A percentile compares a stretch with the other conserved stretches of the same genome.
phyloP scores from a whole-genome alignment of 2,329 filamentous ascomycete species.

The Aspergillus spinulosporus region DNA sequence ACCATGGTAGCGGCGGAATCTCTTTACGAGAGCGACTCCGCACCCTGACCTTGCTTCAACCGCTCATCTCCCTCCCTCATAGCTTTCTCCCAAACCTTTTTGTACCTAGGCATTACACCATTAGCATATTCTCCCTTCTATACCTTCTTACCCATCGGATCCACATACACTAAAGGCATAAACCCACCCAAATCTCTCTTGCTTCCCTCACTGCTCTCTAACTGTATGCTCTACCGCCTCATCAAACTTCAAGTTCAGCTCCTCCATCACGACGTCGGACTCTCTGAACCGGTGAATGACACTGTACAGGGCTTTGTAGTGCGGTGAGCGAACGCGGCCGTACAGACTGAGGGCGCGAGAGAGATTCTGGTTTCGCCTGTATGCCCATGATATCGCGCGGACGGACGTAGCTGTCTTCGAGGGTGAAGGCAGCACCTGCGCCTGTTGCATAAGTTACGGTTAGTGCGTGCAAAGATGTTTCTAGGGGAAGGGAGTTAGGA shows the following conservation, averaged over 20 bases:
- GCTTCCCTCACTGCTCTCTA: constrained; percentile 11
- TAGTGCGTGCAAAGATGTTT: no score
- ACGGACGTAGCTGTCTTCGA: constrained; percentile 20
- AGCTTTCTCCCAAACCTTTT: no score
- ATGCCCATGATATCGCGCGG: constrained; percentile 13
- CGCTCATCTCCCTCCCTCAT: no score
- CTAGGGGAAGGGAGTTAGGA: no score
- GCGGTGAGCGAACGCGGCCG: constrained; percentile 12
- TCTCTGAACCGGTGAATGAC: constrained; percentile 11
- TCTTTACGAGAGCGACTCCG: no score
- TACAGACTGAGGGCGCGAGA: constrained; percentile 11
- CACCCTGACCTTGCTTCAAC: neutral
- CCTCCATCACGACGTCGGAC: neutral
- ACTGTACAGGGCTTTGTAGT: constrained; percentile 18
- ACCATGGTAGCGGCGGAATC: no score
- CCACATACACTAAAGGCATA: constrained; percentile 15
- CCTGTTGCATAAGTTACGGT: neutral
- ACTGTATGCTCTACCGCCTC: constrained; percentile 6
- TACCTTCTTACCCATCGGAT: fast-evolving
- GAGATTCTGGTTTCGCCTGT: neutral
- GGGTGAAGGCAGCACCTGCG: constrained; percentile 17
- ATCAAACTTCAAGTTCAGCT: constrained; percentile 7
- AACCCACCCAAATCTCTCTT: constrained; percentile 9
- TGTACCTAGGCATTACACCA: no score
- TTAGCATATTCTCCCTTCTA: neutral